Percentiles rank a stretch among this genome's conserved stretches.
Evolutionary conservation across 2,329 filamentous ascomycete species (phyloP).

Genomic region (Plectosphaerella sp.): DNA sequence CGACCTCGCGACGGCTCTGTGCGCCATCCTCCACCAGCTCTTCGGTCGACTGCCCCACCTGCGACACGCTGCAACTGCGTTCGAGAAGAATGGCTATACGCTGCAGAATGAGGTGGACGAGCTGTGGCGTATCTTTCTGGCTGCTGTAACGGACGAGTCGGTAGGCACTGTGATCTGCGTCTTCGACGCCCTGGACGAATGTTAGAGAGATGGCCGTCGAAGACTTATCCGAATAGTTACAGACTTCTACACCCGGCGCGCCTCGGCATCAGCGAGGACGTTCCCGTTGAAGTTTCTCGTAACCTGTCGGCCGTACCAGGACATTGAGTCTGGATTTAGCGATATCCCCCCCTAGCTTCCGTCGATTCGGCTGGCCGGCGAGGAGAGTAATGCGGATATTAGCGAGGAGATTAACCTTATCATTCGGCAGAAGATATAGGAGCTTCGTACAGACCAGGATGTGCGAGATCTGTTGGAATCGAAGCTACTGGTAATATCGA

Average conservation of each 20-base stretch:
- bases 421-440: conserved; percentile 1
- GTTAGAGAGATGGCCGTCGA: not conserved
- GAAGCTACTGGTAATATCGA: not conserved
- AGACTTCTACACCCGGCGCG: conserved; percentile 1
- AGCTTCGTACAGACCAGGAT: not conserved
- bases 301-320: conserved; percentile 8
- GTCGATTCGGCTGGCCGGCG: conserved; percentile 6
- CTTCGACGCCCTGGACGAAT: conserved; percentile 10
- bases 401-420: conserved; percentile 9
- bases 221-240: not conserved
- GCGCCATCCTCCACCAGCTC: conserved; percentile 30
- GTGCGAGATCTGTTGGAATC: not conserved
- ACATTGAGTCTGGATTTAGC: conserved; percentile 4
- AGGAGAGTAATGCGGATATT: conserved; percentile 6
- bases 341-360: not conserved
- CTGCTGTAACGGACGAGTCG: conserved; percentile 1
- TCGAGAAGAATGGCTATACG: conserved; percentile 13
- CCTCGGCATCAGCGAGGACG: not conserved
- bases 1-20: conserved; percentile 21
- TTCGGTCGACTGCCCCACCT: conserved; percentile 20
- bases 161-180: conserved; percentile 1
- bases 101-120: conserved; percentile 9
- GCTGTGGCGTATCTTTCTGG: conserved; percentile 6
- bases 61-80: conserved; percentile 8
- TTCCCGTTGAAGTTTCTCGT: conserved; percentile 6